Evolutionary conservation across 1,284 basidiomycete species (phyloP).

Genomic region (Erythrobasidium hasegawianum): DNA sequence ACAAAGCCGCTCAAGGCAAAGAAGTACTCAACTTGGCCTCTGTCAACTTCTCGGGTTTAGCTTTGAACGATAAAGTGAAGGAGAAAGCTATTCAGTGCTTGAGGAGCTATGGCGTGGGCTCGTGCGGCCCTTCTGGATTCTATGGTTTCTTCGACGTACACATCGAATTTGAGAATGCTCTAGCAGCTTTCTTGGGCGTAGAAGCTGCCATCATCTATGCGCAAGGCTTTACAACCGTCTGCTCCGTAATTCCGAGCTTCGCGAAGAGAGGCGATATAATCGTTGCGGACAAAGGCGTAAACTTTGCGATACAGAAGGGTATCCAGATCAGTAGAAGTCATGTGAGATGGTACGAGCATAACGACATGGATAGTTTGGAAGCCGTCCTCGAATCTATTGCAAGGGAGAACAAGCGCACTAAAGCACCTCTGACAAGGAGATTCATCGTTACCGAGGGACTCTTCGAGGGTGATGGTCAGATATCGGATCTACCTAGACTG

Average conservation of each 20-base stretch:
- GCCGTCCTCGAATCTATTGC: conserved; percentile 77
- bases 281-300: conserved; percentile 91
- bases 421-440: conserved; percentile 73
- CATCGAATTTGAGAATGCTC: conserved; percentile 77
- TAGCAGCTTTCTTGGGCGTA: conserved; percentile 84
- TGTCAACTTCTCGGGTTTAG: conserved; percentile 88
- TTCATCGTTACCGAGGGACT: conserved; percentile 98
- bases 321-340: conserved; percentile 91
- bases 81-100: conserved; percentile 78
- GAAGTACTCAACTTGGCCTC: conserved; percentile 77
- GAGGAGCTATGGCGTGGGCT: conserved; percentile 89
- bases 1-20: conserved; percentile 20
- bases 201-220: conserved; percentile 90
- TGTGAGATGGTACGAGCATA: conserved; percentile 93
- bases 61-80: conserved; percentile 83
- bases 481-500: conserved; percentile 84
- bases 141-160: conserved; percentile 97
- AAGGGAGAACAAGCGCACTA: conserved; percentile 80
- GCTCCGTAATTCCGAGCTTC: conserved; percentile 94
- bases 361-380: conserved; percentile 85
- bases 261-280: conserved; percentile 97
- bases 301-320: conserved; percentile 96
- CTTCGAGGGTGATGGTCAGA: conserved; percentile 89
- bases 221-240: conserved; percentile 86
- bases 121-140: conserved; percentile 95